These are phyloP conservation scores for Eucalyptus cloeziana DNA, from an alignment of 345 rosid species.

Conservation along the genomic window DNA sequence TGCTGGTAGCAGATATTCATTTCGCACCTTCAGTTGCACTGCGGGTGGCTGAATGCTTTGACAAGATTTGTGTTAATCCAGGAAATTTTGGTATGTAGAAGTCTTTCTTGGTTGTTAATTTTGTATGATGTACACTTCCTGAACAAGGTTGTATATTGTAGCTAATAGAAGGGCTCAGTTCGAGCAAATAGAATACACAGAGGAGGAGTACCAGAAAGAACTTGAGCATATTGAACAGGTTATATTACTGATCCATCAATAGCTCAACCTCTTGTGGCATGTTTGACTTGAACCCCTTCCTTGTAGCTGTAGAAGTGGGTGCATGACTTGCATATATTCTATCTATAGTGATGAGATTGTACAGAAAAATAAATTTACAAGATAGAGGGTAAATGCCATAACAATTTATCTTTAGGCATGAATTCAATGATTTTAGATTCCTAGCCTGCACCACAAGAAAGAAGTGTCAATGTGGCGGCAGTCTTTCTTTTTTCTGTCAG, in stretches of 20 bases:
- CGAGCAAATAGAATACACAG: constrained; percentile 79
- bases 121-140: not conserved
- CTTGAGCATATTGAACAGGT: constrained; percentile 92
- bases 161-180: constrained; percentile 94
- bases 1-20: constrained; percentile 89
- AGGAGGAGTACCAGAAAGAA: constrained; percentile 87
- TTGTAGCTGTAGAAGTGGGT: not conserved
- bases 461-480: not conserved
- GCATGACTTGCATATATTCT: not conserved
- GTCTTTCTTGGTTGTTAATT: not conserved
- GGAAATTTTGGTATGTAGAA: constrained; percentile 72
- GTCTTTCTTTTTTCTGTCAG: not conserved
- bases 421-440: not conserved
- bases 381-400: not conserved
- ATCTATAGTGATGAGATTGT: not conserved
- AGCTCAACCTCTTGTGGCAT: not conserved
- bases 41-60: constrained; percentile 91
- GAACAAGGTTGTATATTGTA: constrained; percentile 18
- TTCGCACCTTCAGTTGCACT: constrained; percentile 86
- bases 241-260: not conserved
- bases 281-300: not conserved
- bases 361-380: not conserved
- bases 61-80: constrained; percentile 94
- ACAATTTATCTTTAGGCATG: not conserved
- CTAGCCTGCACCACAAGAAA: not conserved